Evolutionary conservation across 176 grass and related monocot species (phyloP), one percentile per base, ranked within the genome.

Genomic region (Aegilops speltoides): DNA sequence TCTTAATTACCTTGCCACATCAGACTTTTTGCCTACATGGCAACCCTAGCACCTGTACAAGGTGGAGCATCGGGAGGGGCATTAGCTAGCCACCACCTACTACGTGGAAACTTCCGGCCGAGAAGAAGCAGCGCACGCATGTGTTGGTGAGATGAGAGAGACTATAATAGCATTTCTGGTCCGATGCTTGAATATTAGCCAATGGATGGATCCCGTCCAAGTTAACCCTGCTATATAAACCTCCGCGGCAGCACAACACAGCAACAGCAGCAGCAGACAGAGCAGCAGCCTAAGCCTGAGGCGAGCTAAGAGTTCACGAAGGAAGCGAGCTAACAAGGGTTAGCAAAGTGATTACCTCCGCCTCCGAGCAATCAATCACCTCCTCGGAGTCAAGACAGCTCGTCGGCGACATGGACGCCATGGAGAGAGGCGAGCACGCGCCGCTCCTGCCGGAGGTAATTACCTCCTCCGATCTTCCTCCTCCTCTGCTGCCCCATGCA

Each of bases 391-490:
- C 69, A 12, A 19, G 32, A 23, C 22, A 25, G 68, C 41, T 20
- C 43, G 17, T 37, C 65, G 19, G 5, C 40, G 15, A 14, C 59
- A 89, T 85, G 87, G 87, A 85, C 22, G 84, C 79, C 88, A 90
- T 90, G 84, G 89, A 90, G 89, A 77, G 73, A 16, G 89, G 89
- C 56, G 61, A 62, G 40, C 15, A 19, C 26, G 79, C 79, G 22
- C 69, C 64, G 71, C 79, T 86, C n/a, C 64, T 86, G 73, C 79
- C 89, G 0, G 73, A 86, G 89, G 84, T 90, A 86, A 52, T 50
- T 16, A 16, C 14, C 46, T 50, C 48, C 48, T 17, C 50, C 77
- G 15, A 22, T 4, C 28, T 60, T 10, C 46, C 63, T 56, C 45
- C 38, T 33, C 22, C 34, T 50, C 29, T 34, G 36, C 5, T 8